A percentile compares a stretch with the other conserved stretches of the same genome.
Evolutionary conservation across 2,329 filamentous ascomycete genomes (phyloP).

Genomic region (Diaporthe citrichinensis): DNA sequence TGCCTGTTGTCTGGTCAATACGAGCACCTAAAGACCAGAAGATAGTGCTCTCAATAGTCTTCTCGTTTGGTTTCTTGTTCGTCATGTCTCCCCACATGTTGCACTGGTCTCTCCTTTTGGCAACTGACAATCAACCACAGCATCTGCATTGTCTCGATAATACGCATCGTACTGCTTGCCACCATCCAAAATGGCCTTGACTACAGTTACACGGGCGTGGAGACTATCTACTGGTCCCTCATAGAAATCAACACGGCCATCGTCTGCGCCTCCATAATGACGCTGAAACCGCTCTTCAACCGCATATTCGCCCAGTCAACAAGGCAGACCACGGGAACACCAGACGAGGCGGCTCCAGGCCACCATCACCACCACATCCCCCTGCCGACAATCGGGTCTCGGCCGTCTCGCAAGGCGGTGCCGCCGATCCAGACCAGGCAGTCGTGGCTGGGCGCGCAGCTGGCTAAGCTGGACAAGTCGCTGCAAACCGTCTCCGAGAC

Average conservation of each 20-base stretch:
- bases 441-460: conserved; percentile 40
- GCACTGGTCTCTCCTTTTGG: not conserved
- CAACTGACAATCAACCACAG: conserved; percentile 38
- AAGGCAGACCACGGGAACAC: not conserved
- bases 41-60: conserved; percentile 45
- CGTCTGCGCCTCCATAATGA: conserved; percentile 48
- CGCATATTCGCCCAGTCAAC: conserved; percentile 46
- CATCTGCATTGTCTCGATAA: conserved; percentile 47
- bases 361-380: not conserved
- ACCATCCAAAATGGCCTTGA: conserved; percentile 41
- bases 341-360: not conserved
- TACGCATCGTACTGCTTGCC: conserved; percentile 45
- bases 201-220: conserved; percentile 43
- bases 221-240: conserved; percentile 47
- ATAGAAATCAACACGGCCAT: conserved; percentile 49
- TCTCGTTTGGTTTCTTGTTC: conserved; percentile 48
- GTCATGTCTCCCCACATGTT: not conserved
- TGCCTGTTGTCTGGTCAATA: conserved; percentile 46
- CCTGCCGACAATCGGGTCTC: conserved; percentile 38
- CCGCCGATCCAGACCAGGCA: conserved; percentile 33
- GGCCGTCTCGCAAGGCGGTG: conserved; percentile 21
- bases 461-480: conserved; percentile 36
- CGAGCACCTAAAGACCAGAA: conserved; percentile 44
- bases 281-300: conserved; percentile 45
- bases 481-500: conserved; percentile 36